A percentile compares a stretch with the other conserved stretches of the same genome.
phyloP scores from a whole-genome alignment of 2,329 filamentous ascomycete species.

The Dactylellina sp. region DNA sequence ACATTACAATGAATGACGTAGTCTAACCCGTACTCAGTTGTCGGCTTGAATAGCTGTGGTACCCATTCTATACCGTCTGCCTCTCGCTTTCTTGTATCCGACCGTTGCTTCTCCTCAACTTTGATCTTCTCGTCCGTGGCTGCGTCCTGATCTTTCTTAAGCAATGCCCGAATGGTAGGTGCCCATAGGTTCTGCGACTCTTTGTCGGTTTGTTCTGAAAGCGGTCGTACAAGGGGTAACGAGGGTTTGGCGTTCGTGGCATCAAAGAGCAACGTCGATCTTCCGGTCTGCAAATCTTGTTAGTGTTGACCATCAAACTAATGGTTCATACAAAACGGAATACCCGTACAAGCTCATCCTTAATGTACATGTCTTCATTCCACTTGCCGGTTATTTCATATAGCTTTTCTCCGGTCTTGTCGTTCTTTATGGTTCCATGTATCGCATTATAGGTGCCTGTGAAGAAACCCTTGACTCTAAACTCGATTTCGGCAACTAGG shows the following conservation, averaged over 20 bases:
- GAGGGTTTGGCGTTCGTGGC: constrained; percentile 81
- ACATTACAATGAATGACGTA: constrained; percentile 92
- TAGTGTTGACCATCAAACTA: constrained; percentile 6
- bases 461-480: constrained; percentile 98
- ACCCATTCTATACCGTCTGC: constrained; percentile 87
- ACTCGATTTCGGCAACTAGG: constrained; percentile 90
- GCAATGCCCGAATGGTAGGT: constrained; percentile 82
- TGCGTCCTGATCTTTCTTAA: constrained; percentile 83
- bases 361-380: constrained; percentile 95
- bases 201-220: constrained; percentile 86
- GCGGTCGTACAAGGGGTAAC: constrained; percentile 77
- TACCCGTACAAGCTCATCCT: constrained; percentile 76
- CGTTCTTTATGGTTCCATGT: constrained; percentile 88
- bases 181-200: constrained; percentile 92
- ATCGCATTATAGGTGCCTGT: constrained; percentile 96
- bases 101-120: constrained; percentile 90
- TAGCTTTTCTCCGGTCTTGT: constrained; percentile 84
- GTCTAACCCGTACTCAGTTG: constrained; percentile 83
- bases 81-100: constrained; percentile 82
- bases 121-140: constrained; percentile 97
- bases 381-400: constrained; percentile 92
- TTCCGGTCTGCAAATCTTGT: constrained; percentile 74
- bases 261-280: constrained; percentile 90
- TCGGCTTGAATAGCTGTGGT: constrained; percentile 85
- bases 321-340: too few species aligned